Percentiles rank a stretch among this genome's conserved stretches.
Conservation (phyloP, 106 monocot species). For the Dioscorea zingiberensis region DNA sequence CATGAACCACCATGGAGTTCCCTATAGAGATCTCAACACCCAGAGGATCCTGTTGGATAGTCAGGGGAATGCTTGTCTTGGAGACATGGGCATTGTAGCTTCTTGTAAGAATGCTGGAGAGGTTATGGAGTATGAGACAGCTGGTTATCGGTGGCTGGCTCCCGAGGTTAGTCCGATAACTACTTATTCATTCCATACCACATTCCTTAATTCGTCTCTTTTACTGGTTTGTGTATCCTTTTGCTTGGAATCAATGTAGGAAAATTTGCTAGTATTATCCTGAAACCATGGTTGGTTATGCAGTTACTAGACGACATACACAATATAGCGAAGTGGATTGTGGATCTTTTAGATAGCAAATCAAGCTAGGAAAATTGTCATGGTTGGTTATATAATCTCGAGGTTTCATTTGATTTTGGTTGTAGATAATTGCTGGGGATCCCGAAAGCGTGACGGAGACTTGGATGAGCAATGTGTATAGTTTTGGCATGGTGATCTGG, state of each 20-base stretch:
- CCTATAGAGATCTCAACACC: conserved; percentile 78
- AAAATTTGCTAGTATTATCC: too few relatives aligned
- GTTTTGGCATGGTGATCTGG: conserved; percentile 96
- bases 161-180: conserved; percentile 68
- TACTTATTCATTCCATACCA: neutral
- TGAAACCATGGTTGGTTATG: too few relatives aligned
- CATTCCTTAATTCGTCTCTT: too few relatives aligned
- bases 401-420: neutral
- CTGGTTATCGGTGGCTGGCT: conserved; percentile 90
- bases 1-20: conserved; percentile 68
- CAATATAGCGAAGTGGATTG: too few relatives aligned
- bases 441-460: conserved; percentile 92
- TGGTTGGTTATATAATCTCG: too few relatives aligned
- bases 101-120: conserved; percentile 58
- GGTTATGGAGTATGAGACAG: conserved; percentile 88
- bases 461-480: conserved; percentile 98
- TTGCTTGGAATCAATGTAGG: too few relatives aligned
- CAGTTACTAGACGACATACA: too few relatives aligned
- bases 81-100: conserved; percentile 80
- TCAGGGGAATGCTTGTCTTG: conserved; percentile 81
- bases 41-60: conserved; percentile 66
- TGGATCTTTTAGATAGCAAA: too few relatives aligned
- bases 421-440: conserved; percentile 92
- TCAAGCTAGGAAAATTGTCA: too few relatives aligned
- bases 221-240: too few relatives aligned